These are phyloP conservation scores for Calamus simplicifolius DNA, from an alignment of 176 grass and related monocot species.

Conservation along the genomic window DNA sequence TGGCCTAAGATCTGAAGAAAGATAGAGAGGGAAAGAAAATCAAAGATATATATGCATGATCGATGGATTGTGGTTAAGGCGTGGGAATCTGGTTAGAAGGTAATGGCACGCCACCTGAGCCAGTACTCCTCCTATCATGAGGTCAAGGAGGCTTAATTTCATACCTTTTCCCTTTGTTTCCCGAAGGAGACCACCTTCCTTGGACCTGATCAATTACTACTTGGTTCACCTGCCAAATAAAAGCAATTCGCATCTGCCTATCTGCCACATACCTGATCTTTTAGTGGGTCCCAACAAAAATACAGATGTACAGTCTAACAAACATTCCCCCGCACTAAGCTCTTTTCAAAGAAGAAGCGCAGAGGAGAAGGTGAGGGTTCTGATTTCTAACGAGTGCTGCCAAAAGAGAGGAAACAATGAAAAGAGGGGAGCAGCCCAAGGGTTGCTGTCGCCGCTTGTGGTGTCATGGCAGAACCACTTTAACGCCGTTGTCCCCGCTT, in stretches of 20 bases:
- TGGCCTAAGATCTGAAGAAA: background rate
- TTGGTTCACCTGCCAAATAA: too few relatives aligned
- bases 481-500: conserved; percentile 40
- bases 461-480: conserved; percentile 43
- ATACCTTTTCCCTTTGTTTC: background rate
- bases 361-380: too few relatives aligned
- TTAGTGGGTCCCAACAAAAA: too few relatives aligned
- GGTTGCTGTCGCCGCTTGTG: conserved; percentile 33
- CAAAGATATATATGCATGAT: background rate
- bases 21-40: background rate
- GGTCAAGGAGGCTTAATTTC: background rate
- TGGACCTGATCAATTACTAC: too few relatives aligned
- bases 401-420: conserved; percentile 1
- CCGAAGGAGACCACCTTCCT: too few relatives aligned
- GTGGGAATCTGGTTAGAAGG: conserved; percentile 8
- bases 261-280: too few relatives aligned
- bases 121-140: background rate
- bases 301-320: too few relatives aligned
- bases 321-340: too few relatives aligned
- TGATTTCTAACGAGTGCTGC: too few relatives aligned
- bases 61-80: conserved; percentile 4
- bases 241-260: too few relatives aligned
- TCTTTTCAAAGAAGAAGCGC: too few relatives aligned
- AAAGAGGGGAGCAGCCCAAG: conserved; percentile 15
- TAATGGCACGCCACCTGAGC: conserved; percentile 8